Evolutionary conservation across 1,284 basidiomycete genomes (phyloP).

Genomic region (Wallemia mellicola): DNA sequence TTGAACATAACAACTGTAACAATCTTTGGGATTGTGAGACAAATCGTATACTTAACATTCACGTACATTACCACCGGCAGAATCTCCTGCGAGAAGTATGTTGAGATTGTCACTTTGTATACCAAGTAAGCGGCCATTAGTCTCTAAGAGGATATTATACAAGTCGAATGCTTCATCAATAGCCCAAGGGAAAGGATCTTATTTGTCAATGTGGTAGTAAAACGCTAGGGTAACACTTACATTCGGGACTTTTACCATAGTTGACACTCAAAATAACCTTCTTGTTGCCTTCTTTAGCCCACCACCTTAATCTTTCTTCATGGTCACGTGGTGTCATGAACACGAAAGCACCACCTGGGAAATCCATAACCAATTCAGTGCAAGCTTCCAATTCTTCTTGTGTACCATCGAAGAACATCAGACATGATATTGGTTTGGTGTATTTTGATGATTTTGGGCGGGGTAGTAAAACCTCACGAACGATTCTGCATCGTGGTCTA

Average conservation of each 20-base stretch:
- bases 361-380: constrained; percentile 61
- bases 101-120: constrained; percentile 48
- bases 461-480: constrained; percentile 45
- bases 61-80: constrained; percentile 33
- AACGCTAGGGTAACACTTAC: constrained; percentile 29
- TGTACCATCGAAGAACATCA: constrained; percentile 52
- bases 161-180: constrained; percentile 80
- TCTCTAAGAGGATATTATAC: constrained; percentile 51
- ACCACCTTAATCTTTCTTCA: constrained; percentile 65
- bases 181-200: constrained; percentile 80
- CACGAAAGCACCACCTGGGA: constrained; percentile 85
- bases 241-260: constrained; percentile 88
- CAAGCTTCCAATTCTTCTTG: constrained; percentile 33
- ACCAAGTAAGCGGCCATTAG: constrained; percentile 47
- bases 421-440: constrained; percentile 46
- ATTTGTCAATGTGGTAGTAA: constrained; percentile 5
- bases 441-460: constrained; percentile 47
- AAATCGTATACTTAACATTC: not conserved
- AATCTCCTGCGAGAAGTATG: constrained; percentile 58
- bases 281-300: constrained; percentile 41
- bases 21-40: constrained; percentile 15
- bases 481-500: constrained; percentile 28
- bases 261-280: constrained; percentile 62
- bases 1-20: constrained; percentile 30
- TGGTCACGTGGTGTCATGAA: constrained; percentile 86